Evolutionary conservation across 352 stramenopile genomes (phyloP).

Genomic region (Pythium monospermum): DNA sequence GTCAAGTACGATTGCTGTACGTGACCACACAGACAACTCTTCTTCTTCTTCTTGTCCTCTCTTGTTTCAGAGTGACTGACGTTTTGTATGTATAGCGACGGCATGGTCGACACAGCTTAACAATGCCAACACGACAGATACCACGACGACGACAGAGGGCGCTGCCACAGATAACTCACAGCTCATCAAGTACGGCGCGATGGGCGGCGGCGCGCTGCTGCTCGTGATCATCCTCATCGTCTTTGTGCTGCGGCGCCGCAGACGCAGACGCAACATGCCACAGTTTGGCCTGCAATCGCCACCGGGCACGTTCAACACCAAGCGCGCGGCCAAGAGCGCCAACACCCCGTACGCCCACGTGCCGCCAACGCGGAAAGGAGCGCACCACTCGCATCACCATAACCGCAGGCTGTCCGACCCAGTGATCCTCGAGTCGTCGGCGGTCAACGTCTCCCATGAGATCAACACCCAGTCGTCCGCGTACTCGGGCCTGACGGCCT

Average conservation of each 20-base stretch:
- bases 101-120: constrained; percentile 1
- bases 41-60: not conserved
- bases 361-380: constrained; percentile 44
- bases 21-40: constrained; percentile 13
- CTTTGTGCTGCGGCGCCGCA: constrained; percentile 37
- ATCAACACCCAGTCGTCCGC: constrained; percentile 8
- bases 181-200: constrained; percentile 45
- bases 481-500: constrained; percentile 27
- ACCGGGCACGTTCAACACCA: constrained; percentile 19
- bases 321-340: constrained; percentile 29
- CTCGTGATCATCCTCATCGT: constrained; percentile 37
- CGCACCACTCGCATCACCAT: constrained; percentile 16
- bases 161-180: constrained; percentile 3
- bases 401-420: constrained; percentile 36
- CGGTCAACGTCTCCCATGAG: constrained; percentile 19
- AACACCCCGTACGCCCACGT: constrained; percentile 48
- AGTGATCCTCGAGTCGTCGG: constrained; percentile 29
- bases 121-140: constrained; percentile 12
- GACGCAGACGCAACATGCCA: constrained; percentile 34
- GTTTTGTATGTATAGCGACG: constrained; percentile 3
- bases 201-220: constrained; percentile 45
- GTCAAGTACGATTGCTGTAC: constrained; percentile 72
- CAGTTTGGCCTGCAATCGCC: constrained; percentile 26
- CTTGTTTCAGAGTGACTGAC: too few relatives aligned
- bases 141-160: constrained; percentile 13